Evolutionary conservation across 768 basidiomycete species (phyloP).

Genomic region (Hygrocybe punicea): DNA sequence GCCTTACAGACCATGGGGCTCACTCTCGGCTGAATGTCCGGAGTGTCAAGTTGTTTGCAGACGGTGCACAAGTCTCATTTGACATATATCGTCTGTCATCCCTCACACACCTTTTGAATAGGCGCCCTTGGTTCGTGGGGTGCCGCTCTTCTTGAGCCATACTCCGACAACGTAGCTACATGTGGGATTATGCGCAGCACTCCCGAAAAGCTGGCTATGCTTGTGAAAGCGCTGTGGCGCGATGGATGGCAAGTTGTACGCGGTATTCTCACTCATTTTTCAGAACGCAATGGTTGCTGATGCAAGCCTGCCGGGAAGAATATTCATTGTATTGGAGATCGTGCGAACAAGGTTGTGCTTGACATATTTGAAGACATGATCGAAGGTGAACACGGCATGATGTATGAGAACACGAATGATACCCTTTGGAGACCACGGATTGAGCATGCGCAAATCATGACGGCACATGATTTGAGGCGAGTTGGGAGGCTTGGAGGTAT

Average conservation of each 20-base stretch:
- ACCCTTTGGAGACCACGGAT: slow-evolving; percentile 67
- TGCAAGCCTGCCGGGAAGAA: slow-evolving; percentile 49
- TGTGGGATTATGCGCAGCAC: slow-evolving; percentile 65
- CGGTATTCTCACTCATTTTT: slow-evolving; percentile 9
- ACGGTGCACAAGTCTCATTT: slow-evolving; percentile 45
- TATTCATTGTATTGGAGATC: slow-evolving; percentile 85
- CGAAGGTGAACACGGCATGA: slow-evolving; percentile 22
- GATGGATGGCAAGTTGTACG: slow-evolving; percentile 84
- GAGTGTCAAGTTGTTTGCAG: slow-evolving; percentile 71
- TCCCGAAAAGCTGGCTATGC: slow-evolving; percentile 48
- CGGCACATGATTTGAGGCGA: slow-evolving; percentile 61
- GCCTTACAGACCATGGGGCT: slow-evolving; percentile 56
- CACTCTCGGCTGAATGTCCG: slow-evolving; percentile 54
- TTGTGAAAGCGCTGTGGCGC: slow-evolving; percentile 62
- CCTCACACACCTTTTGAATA: slow-evolving; percentile 21
- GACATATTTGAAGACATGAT: slow-evolving; percentile 77
- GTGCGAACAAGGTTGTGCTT: slow-evolving; percentile 77
- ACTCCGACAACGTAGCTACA: slow-evolving; percentile 72
- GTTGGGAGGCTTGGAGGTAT: slow-evolving; percentile 70
- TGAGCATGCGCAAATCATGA: slow-evolving; percentile 92
- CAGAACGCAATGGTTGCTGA: background rate
- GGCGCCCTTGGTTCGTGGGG: slow-evolving; percentile 92
- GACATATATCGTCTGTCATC: background rate
- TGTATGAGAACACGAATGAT: slow-evolving; percentile 33
- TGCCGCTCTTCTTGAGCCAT: slow-evolving; percentile 82